phyloP scores from a whole-genome alignment of 2,329 filamentous ascomycete genomes.

The Aspergillus sp. region DNA sequence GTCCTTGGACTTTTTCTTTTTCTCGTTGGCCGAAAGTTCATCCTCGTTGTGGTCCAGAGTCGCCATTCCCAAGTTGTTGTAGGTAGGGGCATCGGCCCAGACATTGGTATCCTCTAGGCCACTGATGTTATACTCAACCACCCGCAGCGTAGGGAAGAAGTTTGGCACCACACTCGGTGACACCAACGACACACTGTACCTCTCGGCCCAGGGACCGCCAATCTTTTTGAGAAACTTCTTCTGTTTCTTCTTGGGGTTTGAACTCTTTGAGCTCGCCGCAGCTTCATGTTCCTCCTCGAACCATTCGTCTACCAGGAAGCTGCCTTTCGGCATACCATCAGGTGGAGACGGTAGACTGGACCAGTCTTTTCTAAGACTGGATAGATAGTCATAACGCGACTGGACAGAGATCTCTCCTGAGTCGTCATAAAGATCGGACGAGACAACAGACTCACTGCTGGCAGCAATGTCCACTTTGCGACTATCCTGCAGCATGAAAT shows the following conservation, averaged over 20 bases:
- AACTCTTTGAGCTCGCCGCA: slow-evolving; percentile 20
- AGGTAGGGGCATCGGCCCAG: slow-evolving; percentile 20
- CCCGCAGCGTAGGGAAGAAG: slow-evolving; percentile 83
- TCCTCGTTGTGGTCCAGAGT: slow-evolving; percentile 10
- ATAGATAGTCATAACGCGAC: slow-evolving; percentile 77
- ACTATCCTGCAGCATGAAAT: slow-evolving; percentile 90
- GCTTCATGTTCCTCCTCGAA: slow-evolving; percentile 8
- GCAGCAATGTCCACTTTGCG: slow-evolving; percentile 67
- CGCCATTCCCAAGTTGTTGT: neutral
- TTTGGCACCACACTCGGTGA: slow-evolving; percentile 89
- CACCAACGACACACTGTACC: slow-evolving; percentile 79
- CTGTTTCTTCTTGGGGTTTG: slow-evolving; percentile 40
- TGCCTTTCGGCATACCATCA: slow-evolving; percentile 16
- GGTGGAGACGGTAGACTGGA: slow-evolving; percentile 66
- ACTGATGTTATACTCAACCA: slow-evolving; percentile 91
- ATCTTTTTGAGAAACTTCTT: slow-evolving; percentile 64
- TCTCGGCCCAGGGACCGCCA: slow-evolving; percentile 78
- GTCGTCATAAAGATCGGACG: slow-evolving; percentile 11
- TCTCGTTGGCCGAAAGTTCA: slow-evolving; percentile 38
- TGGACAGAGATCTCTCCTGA: slow-evolving; percentile 39
- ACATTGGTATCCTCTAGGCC: slow-evolving; percentile 61
- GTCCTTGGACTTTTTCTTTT: slow-evolving; percentile 60
- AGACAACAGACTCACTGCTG: slow-evolving; percentile 21
- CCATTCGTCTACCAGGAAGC: slow-evolving; percentile 11
- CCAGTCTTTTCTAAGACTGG: slow-evolving; percentile 77